phyloP scores from a whole-genome alignment of 306 rosid genomes.

The Canavalia gladiata region DNA sequence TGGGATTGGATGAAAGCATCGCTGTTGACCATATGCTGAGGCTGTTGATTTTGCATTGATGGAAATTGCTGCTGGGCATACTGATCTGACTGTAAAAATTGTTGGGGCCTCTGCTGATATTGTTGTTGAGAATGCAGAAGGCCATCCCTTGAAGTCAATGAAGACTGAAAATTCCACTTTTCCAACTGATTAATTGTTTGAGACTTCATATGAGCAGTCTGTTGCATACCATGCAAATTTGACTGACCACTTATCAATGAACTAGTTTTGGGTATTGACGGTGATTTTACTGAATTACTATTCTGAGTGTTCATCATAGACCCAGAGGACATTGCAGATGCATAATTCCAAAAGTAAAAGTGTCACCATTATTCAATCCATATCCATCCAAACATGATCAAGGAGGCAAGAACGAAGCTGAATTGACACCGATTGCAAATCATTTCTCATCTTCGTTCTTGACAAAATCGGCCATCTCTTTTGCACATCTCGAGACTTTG shows the following conservation, averaged over 20 bases:
- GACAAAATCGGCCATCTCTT: too few species aligned
- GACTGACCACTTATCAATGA: constrained; percentile 27
- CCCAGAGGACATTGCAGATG: constrained; percentile 25
- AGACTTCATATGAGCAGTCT: too few species aligned
- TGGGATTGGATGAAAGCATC: constrained; percentile 75
- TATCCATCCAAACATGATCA: constrained; percentile 57
- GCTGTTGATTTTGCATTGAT: constrained; percentile 68
- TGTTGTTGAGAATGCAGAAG: constrained; percentile 73
- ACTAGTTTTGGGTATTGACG: constrained; percentile 69
- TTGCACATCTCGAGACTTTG: too few species aligned
- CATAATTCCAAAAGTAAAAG: constrained; percentile 77
- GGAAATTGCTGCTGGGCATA: constrained; percentile 67
- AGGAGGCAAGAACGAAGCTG: too few species aligned
- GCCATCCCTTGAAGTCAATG: constrained; percentile 71
- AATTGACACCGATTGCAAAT: too few species aligned
- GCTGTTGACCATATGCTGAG: constrained; percentile 66
- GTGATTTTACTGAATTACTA: constrained; percentile 65
- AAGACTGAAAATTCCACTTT: constrained; percentile 77
- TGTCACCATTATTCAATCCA: constrained; percentile 71
- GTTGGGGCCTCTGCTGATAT: constrained; percentile 73
- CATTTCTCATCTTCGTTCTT: too few species aligned
- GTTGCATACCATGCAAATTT: too few species aligned
- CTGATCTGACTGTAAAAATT: constrained; percentile 78
- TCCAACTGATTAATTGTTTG: constrained; percentile 60
- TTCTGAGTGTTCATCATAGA: constrained; percentile 79